Evolutionary conservation across 2,329 filamentous ascomycete species (phyloP).

Genomic region (Atkinsonella texensis): DNA sequence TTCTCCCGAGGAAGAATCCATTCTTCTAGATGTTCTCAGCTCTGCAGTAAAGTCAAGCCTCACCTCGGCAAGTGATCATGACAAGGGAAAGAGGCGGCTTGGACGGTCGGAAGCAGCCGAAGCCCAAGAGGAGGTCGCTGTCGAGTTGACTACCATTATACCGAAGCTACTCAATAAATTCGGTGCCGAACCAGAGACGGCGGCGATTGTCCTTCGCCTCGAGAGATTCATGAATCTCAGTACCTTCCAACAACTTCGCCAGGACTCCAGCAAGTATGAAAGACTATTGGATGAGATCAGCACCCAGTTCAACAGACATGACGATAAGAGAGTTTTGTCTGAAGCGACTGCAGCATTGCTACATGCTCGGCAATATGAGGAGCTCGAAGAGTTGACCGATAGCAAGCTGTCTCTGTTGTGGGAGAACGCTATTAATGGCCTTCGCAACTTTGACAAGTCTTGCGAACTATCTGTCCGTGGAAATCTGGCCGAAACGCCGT

Average conservation of each 20-base stretch:
- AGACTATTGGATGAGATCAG: conserved; percentile 82
- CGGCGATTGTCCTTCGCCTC: conserved; percentile 72
- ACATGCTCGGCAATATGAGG: conserved; percentile 75
- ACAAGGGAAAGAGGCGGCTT: conserved; percentile 44
- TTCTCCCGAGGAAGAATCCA: conserved; percentile 63
- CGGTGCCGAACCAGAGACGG: conserved; percentile 76
- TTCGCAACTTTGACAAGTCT: conserved; percentile 59
- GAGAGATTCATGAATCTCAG: conserved; percentile 80
- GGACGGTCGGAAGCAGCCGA: conserved; percentile 55
- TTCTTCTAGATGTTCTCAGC: conserved; percentile 78
- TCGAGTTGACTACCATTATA: conserved; percentile 66
- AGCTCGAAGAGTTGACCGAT: conserved; percentile 76
- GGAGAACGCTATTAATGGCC: conserved; percentile 67
- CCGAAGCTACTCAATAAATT: conserved; percentile 86
- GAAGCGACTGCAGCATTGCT: conserved; percentile 75
- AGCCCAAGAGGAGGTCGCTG: conserved; percentile 64
- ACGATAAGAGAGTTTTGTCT: conserved; percentile 69
- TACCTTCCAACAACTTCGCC: conserved; percentile 76
- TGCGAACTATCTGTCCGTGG: conserved; percentile 62
- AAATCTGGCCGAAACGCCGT: conserved; percentile 50
- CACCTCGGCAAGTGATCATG: conserved; percentile 51
- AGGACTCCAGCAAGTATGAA: conserved; percentile 70
- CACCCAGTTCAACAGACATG: conserved; percentile 88
- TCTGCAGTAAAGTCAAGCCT: conserved; percentile 68
- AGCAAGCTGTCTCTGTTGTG: conserved; percentile 70